phyloP scores from a whole-genome alignment of 1,139 yeast genomes.

The Waltiozyma sp. region DNA sequence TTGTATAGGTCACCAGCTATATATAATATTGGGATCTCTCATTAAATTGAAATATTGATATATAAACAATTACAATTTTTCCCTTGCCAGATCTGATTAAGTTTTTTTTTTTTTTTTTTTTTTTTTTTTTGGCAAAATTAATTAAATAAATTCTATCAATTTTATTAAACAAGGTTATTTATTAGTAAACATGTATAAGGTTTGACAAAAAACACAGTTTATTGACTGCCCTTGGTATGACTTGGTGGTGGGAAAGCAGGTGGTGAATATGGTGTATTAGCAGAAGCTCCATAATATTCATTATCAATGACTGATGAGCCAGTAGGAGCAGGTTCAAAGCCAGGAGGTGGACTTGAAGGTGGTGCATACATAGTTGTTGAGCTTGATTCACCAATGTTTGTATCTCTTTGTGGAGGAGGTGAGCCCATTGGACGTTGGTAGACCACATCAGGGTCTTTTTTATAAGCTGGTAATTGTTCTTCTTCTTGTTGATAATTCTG shows the following conservation, averaged over 20 bases:
- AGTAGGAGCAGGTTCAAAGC: not conserved
- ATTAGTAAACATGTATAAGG: too few species aligned
- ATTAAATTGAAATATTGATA: too few species aligned
- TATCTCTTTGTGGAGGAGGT: slow-evolving; percentile 1
- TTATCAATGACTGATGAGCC: not conserved
- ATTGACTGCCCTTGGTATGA: not conserved
- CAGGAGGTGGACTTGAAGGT: slow-evolving; percentile 1
- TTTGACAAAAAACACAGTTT: not conserved
- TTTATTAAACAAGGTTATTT: too few species aligned
- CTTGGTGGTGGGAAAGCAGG: not conserved
- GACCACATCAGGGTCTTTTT: not conserved
- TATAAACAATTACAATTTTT: too few species aligned
- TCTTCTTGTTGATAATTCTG: not conserved
- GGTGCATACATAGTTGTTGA: too few species aligned
- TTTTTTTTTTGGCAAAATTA: too few species aligned
- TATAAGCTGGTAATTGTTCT: not conserved
- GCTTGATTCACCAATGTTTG: not conserved
- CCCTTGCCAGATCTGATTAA: too few species aligned
- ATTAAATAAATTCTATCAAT: too few species aligned
- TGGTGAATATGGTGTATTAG: not conserved
- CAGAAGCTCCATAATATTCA: not conserved
- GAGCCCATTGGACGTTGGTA: slow-evolving; percentile 5
- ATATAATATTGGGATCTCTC: too few species aligned
- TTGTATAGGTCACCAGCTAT: too few species aligned
- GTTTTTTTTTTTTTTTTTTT: too few species aligned